Conservation (phyloP, 306 rosid species). For the Dryas octopetala region DNA sequence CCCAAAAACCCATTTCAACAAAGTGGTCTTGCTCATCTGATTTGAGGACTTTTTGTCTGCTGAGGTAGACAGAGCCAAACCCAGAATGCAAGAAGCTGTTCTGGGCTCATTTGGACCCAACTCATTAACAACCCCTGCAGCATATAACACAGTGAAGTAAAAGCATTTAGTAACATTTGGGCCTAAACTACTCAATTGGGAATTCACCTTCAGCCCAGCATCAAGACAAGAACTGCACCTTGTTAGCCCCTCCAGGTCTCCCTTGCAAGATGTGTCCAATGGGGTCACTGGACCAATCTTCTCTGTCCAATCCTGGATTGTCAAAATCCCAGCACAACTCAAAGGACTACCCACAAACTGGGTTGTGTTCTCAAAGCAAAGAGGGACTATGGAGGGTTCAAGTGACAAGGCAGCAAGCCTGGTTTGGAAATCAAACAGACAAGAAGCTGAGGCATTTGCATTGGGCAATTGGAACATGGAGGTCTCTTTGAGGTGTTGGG, state of each 20-base stretch:
- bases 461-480: constrained; percentile 52
- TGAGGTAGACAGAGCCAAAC: constrained; percentile 42
- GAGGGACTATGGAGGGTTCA: constrained; percentile 29
- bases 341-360: constrained; percentile 48
- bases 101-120: constrained; percentile 56
- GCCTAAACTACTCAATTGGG: constrained; percentile 24
- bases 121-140: constrained; percentile 58
- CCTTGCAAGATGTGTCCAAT: constrained; percentile 48
- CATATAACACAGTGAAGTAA: constrained; percentile 45
- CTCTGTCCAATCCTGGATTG: constrained; percentile 45
- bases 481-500: constrained; percentile 60
- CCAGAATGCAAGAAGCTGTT: constrained; percentile 55
- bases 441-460: constrained; percentile 42
- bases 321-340: constrained; percentile 58
- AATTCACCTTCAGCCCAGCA: constrained; percentile 44
- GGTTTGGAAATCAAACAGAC: constrained; percentile 47
- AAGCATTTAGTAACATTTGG: constrained; percentile 52
- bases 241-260: constrained; percentile 38
- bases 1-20: constrained; percentile 44
- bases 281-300: constrained; percentile 34
- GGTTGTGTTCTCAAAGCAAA: constrained; percentile 50
- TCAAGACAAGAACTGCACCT: constrained; percentile 46
- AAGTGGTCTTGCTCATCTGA: constrained; percentile 19
- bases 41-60: constrained; percentile 21
- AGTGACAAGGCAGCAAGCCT: constrained; percentile 39